Evolutionary conservation across 1,139 yeast species (phyloP).

Genomic region (Blastobotrys apis): DNA sequence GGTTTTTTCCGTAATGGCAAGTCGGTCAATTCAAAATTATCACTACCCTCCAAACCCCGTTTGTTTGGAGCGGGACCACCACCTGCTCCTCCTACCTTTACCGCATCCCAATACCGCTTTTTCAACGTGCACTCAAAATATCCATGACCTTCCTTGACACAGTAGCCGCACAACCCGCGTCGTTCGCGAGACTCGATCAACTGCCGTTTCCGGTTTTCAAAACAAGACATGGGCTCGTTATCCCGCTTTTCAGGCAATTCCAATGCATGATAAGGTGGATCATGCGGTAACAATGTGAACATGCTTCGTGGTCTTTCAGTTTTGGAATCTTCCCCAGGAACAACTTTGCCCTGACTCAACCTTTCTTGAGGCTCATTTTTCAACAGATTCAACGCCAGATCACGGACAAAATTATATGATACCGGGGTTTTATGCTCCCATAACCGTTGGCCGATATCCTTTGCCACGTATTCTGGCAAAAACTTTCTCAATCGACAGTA

Average conservation of each 20-base stretch:
- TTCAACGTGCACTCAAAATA: conserved; percentile 6
- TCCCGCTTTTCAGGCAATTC: conserved; percentile 2
- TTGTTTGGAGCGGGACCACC: too few species aligned
- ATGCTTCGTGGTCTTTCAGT: not conserved
- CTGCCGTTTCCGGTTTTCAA: conserved; percentile 11
- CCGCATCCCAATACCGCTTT: not conserved
- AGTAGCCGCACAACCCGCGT: conserved; percentile 7
- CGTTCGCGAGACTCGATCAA: conserved; percentile 10
- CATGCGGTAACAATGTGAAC: conserved; percentile 10
- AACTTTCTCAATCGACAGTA: not conserved
- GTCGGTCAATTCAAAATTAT: too few species aligned
- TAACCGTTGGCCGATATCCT: conserved; percentile 5
- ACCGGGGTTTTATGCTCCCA: conserved; percentile 8
- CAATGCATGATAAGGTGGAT: conserved; percentile 9
- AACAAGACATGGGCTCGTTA: conserved; percentile 3
- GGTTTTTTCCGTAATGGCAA: too few species aligned
- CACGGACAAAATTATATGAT: conserved; percentile 9
- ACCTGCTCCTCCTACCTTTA: too few species aligned
- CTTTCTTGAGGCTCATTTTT: conserved; percentile 9
- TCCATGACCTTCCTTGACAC: not conserved
- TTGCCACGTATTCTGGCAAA: conserved; percentile 1
- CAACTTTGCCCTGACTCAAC: too few species aligned
- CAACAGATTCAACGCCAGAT: conserved; percentile 10
- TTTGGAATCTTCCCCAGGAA: not conserved
- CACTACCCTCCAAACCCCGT: too few species aligned